Evolutionary conservation across 345 rosid genomes (phyloP).

Genomic region (Xanthoceras sorbifolium): DNA sequence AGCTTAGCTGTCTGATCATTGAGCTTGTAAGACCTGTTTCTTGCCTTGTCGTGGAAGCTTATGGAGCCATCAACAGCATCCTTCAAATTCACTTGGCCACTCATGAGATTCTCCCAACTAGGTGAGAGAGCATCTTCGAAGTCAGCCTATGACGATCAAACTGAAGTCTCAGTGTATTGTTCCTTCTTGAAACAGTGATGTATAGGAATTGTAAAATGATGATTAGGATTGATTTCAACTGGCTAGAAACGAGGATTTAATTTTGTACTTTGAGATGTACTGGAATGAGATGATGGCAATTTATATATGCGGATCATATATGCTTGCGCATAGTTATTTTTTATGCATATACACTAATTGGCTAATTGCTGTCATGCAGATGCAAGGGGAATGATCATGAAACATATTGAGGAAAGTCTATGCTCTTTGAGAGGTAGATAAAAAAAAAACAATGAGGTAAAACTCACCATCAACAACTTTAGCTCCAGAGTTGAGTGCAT

Average conservation of each 20-base stretch:
- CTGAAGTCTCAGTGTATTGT: not conserved
- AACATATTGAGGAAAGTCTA: not conserved
- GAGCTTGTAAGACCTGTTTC: slow-evolving; percentile 84
- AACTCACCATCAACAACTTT: slow-evolving; percentile 89
- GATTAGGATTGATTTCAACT: not conserved
- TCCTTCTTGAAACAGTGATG: not conserved
- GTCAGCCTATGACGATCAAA: slow-evolving; percentile 60
- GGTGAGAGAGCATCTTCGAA: slow-evolving; percentile 93
- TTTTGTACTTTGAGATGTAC: no score
- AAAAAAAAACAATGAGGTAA: not conserved
- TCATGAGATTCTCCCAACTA: slow-evolving; percentile 92
- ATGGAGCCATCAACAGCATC: slow-evolving; percentile 90
- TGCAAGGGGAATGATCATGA: not conserved
- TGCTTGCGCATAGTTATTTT: no score
- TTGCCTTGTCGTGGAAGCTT: slow-evolving; percentile 69
- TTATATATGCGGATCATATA: no score
- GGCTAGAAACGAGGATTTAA: no score
- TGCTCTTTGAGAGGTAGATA: no score
- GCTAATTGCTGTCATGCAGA: no score
- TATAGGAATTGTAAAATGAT: not conserved
- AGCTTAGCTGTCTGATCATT: slow-evolving; percentile 78
- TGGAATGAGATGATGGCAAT: no score
- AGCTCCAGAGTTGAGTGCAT: slow-evolving; percentile 94
- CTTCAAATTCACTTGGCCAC: slow-evolving; percentile 84
- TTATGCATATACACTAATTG: no score